These are phyloP conservation scores for Russula abietina DNA, from an alignment of 768 basidiomycete genomes.

Conservation along the genomic window DNA sequence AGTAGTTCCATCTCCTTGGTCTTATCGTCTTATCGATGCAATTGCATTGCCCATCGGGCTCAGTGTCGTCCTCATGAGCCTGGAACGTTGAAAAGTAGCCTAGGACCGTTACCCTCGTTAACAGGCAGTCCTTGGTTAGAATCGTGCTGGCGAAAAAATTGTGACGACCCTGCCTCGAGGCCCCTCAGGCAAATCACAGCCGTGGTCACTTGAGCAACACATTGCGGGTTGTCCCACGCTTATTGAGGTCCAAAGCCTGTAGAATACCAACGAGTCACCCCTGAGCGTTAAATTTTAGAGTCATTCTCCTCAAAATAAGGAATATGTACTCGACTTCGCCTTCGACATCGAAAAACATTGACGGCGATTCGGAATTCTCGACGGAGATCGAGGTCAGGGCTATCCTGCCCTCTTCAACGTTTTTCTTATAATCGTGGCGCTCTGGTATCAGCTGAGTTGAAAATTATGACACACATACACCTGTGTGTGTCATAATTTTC, in stretches of 20 bases:
- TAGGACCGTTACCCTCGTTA: too few relatives aligned
- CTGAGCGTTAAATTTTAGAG: neutral
- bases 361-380: neutral
- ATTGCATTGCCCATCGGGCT: neutral
- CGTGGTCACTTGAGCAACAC: slow-evolving; percentile 2
- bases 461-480: too few relatives aligned
- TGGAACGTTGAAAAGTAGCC: neutral
- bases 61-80: neutral
- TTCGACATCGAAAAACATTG: neutral
- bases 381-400: neutral
- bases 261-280: neutral
- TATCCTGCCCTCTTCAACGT: slow-evolving; percentile 3
- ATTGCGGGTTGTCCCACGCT: neutral
- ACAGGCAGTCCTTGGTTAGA: neutral
- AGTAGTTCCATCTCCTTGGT: neutral
- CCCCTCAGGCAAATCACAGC: neutral
- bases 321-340: neutral
- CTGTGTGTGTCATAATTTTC: too few relatives aligned
- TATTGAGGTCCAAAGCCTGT: neutral
- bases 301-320: neutral
- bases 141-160: neutral
- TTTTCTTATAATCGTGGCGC: neutral
- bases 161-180: slow-evolving; percentile 1
- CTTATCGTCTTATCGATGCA: neutral
- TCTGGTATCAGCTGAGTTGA: too few relatives aligned